A percentile compares a stretch with the other conserved stretches of the same genome.
These are phyloP conservation scores for Cladosporium sp. DNA, from an alignment of 2,329 filamentous ascomycete genomes.

Conservation along the genomic window DNA sequence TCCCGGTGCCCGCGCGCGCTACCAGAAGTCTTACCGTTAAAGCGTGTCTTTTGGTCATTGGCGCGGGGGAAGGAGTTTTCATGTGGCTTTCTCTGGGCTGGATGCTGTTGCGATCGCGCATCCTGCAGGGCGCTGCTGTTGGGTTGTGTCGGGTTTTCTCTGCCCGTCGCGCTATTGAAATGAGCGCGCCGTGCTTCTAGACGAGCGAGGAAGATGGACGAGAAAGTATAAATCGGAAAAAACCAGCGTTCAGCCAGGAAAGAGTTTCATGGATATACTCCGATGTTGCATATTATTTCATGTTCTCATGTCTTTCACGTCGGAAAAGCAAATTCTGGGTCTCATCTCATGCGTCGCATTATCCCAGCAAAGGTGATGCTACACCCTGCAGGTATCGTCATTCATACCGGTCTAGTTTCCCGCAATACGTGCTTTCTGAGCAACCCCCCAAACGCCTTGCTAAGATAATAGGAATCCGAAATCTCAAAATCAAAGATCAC, in stretches of 20 bases:
- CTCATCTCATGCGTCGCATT: not conserved
- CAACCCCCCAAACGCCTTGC: slow-evolving; percentile 19
- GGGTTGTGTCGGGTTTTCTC: slow-evolving; percentile 12
- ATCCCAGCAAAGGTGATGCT: not conserved
- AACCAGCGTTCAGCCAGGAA: slow-evolving; percentile 12
- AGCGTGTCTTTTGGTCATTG: slow-evolving; percentile 15
- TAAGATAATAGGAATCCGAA: slow-evolving; percentile 2
- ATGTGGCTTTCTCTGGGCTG: slow-evolving; percentile 14
- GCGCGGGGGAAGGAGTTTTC: slow-evolving; percentile 12
- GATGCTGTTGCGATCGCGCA: slow-evolving; percentile 13
- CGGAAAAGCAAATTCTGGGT: slow-evolving; percentile 4
- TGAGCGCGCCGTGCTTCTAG: slow-evolving; percentile 12
- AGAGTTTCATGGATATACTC: slow-evolving; percentile 12
- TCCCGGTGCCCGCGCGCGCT: slow-evolving; percentile 90
- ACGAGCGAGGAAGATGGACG: slow-evolving; percentile 8
- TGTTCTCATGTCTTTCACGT: slow-evolving; percentile 12
- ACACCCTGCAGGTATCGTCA: no score
- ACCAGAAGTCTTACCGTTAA: slow-evolving; percentile 99
- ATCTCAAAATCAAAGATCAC: no score
- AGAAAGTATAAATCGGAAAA: slow-evolving; percentile 14
- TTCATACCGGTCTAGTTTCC: no score
- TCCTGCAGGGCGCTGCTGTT: slow-evolving; percentile 11
- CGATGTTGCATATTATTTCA: slow-evolving; percentile 13
- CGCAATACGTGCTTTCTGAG: no score
- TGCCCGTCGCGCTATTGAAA: slow-evolving; percentile 5